Evolutionary conservation across 345 rosid genomes (phyloP).

Genomic region (Eucalyptus erythrocorys): DNA sequence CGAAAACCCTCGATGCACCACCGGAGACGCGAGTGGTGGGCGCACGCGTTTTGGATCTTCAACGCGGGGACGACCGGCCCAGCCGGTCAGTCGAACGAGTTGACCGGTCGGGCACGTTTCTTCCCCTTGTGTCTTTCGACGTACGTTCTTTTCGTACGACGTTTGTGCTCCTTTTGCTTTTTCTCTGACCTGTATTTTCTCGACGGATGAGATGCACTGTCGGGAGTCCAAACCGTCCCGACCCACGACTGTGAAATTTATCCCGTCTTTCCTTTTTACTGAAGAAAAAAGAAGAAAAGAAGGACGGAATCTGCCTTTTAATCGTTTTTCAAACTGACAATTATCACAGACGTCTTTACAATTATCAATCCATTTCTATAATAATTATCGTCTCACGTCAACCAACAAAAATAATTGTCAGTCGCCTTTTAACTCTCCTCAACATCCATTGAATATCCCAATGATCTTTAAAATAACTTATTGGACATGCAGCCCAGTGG

Average conservation of each 20-base stretch:
- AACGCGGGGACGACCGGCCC: slow-evolving; percentile 7
- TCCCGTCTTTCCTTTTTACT: background rate
- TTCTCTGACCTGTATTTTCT: background rate
- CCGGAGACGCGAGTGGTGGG: background rate
- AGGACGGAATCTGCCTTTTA: background rate
- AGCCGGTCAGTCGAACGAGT: slow-evolving; percentile 5
- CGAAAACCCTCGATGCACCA: background rate
- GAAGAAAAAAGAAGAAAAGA: background rate
- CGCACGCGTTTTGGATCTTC: background rate
- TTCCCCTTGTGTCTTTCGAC: no score
- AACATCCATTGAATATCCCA: background rate
- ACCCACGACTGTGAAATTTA: background rate
- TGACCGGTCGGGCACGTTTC: slow-evolving; percentile 3
- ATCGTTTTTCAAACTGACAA: background rate
- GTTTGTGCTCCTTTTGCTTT: background rate
- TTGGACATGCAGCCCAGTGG: background rate
- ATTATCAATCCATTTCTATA: background rate
- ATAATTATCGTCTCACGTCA: background rate
- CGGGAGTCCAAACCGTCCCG: background rate
- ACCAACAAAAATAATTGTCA: background rate
- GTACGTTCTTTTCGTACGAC: background rate
- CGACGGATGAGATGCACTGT: background rate
- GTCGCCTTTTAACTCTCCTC: background rate
- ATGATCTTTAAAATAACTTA: background rate
- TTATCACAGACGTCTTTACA: background rate